Conservation (phyloP, 2,329 filamentous ascomycete species). For the Fusarium redolens region DNA sequence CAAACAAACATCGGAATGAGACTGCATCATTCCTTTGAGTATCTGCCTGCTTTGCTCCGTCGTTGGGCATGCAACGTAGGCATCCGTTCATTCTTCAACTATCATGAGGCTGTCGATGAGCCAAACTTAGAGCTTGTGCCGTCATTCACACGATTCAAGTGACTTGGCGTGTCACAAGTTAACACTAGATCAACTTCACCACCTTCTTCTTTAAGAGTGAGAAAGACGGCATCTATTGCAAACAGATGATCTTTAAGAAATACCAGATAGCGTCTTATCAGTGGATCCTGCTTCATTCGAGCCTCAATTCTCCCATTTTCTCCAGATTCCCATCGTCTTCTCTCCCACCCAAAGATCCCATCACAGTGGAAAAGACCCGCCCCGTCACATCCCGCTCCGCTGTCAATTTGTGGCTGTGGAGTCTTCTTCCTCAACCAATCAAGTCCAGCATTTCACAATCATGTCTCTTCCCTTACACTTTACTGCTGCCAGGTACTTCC, state of each 20-base stretch:
- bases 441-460: background rate
- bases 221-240: background rate
- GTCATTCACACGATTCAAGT: slow-evolving; percentile 31
- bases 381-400: slow-evolving; percentile 42
- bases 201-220: background rate
- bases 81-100: background rate
- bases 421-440: slow-evolving; percentile 13
- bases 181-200: slow-evolving; percentile 1
- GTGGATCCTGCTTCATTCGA: slow-evolving; percentile 13
- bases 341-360: slow-evolving; percentile 7
- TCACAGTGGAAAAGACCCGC: slow-evolving; percentile 28
- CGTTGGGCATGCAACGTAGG: background rate
- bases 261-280: slow-evolving; percentile 17
- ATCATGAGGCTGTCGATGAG: slow-evolving; percentile 20
- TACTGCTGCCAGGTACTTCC: slow-evolving; percentile 28
- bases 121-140: slow-evolving; percentile 1
- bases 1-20: slow-evolving; percentile 7
- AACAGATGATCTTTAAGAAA: background rate
- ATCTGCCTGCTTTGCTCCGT: background rate
- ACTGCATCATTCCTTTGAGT: background rate
- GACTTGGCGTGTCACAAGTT: slow-evolving; percentile 36
- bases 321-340: slow-evolving; percentile 14
- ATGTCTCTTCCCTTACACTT: slow-evolving; percentile 13
- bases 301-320: slow-evolving; percentile 6
- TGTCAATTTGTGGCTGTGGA: slow-evolving; percentile 39